Base-by-base conservation (phyloP, 345 rosid genomes). In the Viola odorata region DNA sequence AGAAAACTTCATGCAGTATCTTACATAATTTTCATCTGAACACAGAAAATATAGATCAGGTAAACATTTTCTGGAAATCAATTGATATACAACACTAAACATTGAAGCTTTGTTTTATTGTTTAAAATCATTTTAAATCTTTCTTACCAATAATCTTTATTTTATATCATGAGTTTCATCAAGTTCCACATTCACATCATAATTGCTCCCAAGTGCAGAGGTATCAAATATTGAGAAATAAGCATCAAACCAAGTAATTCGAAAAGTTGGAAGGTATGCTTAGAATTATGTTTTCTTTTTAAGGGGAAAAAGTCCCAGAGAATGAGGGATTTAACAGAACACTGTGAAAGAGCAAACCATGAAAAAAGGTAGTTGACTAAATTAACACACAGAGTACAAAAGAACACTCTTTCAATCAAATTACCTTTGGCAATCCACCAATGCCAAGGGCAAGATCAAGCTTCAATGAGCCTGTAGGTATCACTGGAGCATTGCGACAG, bases 371-470 rank as follows among this genome's bases (percentile, higher is more conserved):
- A 51, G 13, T 32, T 47, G 53, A 11, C 42, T 37, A 37, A 37
- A 37, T 42, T 37, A 12, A 55, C 37, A 52, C 32, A 17, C 58
- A 3, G 13, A 23, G 32, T 47, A n/a, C 12, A 38, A 7, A 10
- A 23, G 12, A 3, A 17, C 7, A 38, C 32, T 1, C 53, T 48
- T 9, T n/a, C 57, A 55, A 57, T 53, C 41, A 47, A 62, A 64
- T 73, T 53, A 91, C 98, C 96, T 87, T 87, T 7, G 98, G 98
- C 59, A 92, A 75, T 65, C 98, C 98, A 64, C 98, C 98, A 69
- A 89, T 79, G 12, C 88, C 91, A 37, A 92, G 86, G 45, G 96
- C 89, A 60, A 79, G 60, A 71, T 92, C 98, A 73, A 92, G 94
- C 82, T 81, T 87, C 47, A 89, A 72, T 2, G 97, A 89, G 55